A percentile compares a stretch with the other conserved stretches of the same genome.
These are phyloP conservation scores for Pythium inflatum DNA, from an alignment of 352 stramenopile species.

Conservation along the genomic window DNA sequence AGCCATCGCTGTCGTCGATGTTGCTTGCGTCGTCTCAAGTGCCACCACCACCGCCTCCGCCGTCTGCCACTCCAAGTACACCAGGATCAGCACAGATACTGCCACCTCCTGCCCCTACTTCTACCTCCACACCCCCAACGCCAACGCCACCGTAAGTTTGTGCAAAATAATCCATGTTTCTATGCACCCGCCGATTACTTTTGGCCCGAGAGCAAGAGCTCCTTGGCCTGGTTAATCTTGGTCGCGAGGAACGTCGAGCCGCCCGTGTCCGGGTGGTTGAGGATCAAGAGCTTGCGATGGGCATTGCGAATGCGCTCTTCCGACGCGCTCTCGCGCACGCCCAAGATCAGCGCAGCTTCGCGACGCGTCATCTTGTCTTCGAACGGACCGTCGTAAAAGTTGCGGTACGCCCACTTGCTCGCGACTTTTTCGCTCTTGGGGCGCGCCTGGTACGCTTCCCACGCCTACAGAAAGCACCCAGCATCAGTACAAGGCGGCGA, in stretches of 20 bases:
- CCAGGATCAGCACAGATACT: too few relatives aligned
- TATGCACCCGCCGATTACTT: conserved; percentile 18
- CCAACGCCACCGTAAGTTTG: neutral
- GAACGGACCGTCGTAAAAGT: conserved; percentile 97
- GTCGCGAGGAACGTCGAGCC: conserved; percentile 98
- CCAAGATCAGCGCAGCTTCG: conserved; percentile 99
- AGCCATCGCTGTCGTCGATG: neutral
- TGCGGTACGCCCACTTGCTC: conserved; percentile 79
- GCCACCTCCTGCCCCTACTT: too few relatives aligned
- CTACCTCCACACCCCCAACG: neutral
- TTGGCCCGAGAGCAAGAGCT: conserved; percentile 87
- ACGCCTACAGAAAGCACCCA: conserved; percentile 43
- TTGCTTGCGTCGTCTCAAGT: neutral
- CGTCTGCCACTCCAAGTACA: too few relatives aligned
- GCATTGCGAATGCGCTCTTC: conserved; percentile 97
- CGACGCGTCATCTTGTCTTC: conserved; percentile 98
- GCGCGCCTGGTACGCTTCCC: conserved; percentile 69
- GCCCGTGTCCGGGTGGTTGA: conserved; percentile 99
- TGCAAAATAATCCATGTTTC: neutral
- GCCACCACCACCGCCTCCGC: neutral
- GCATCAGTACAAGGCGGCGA: neutral
- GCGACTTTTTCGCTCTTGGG: conserved; percentile 62
- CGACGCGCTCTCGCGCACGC: conserved; percentile 95
- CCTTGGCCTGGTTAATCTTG: conserved; percentile 99
- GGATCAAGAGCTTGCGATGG: conserved; percentile 97